Conservation (phyloP, 73 alveolate genomes). For the Effrenium voratum region DNA sequence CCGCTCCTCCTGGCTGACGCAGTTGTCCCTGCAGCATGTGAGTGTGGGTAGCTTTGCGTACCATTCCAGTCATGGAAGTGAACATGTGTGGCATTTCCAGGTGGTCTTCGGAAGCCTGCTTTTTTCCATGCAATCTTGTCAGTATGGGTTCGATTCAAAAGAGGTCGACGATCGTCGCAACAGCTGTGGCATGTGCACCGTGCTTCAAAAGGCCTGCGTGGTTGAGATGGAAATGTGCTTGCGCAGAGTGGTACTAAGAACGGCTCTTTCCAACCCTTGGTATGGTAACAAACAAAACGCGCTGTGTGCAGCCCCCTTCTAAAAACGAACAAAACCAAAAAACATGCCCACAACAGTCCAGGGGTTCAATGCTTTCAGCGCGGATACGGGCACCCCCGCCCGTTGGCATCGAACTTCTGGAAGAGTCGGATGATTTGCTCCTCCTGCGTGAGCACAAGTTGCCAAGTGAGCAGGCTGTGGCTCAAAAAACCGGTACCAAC, state of each 20-base stretch:
- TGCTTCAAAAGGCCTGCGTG: not conserved
- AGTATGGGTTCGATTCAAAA: no score
- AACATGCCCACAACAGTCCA: not conserved
- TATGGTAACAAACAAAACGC: not conserved
- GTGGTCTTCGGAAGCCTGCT: no score
- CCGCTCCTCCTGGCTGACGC: slow-evolving; percentile 63
- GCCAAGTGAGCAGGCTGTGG: no score
- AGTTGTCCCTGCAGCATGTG: slow-evolving; percentile 73
- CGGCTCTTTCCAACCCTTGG: not conserved
- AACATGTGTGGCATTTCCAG: no score
- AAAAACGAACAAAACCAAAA: not conserved
- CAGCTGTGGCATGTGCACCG: not conserved
- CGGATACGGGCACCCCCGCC: not conserved
- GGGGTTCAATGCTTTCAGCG: not conserved
- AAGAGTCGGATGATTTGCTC: slow-evolving; percentile 38
- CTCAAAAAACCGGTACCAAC: no score
- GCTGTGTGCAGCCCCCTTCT: not conserved
- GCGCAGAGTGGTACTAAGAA: not conserved
- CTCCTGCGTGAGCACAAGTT: not conserved
- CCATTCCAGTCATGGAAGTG: no score
- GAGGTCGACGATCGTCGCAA: not conserved
- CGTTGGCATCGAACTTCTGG: slow-evolving; percentile 80
- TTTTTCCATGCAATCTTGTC: no score
- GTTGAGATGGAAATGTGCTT: not conserved
- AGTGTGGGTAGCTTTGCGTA: no score